Base-by-base conservation (phyloP, 495 filamentous ascomycete species). In the Hypoxylon crocopeplum region DNA sequence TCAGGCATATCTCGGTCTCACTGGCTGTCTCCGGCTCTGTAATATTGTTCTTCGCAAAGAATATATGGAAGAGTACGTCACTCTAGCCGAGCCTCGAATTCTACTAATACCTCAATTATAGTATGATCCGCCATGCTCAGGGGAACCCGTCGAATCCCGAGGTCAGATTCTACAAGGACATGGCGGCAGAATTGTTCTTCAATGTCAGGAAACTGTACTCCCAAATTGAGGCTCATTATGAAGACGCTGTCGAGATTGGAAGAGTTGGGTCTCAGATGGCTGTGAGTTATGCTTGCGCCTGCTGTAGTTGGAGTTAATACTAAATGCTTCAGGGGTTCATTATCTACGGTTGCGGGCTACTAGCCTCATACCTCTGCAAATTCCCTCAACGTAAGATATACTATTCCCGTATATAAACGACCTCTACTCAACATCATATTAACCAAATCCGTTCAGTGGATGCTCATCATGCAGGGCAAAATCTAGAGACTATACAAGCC, bases 231-330 rank as follows among this genome's bases (percentile, higher is more conserved):
- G 72, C 74, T 0, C 79, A 77, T 42, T 78, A 77, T 47, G 59
- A 69, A 22, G 69, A 77, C 5, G 64, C 72, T 7, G 60, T 72
- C 1, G 67, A 62, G 8, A 71, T 76, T 13, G 76, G 77, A 25
- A 74, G 78, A 11, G 71, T 75, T 32, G 79, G 79, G 10, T 77
- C 78, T 13, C 79, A 80, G 60, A 79, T 82, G 72, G 77, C 75
- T 24, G 77, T 78, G 61, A 69, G 77, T 60, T n/a, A n/a, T n/a
- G n/a, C n/a, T n/a, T n/a, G n/a, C n/a, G n/a, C n/a, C n/a, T n/a
- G n/a, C n/a, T n/a, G n/a, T n/a, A n/a, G n/a, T n/a, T n/a, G n/a
- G n/a, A n/a, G n/a, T n/a, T 53, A 22, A 48, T 63, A 33, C 4
- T 11, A 46, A 19, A n/a, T 12, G n/a, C 36, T 11, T 8, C 34